Conservation (phyloP, 139 green algal genomes). For the Chlorella sorokiniana region DNA sequence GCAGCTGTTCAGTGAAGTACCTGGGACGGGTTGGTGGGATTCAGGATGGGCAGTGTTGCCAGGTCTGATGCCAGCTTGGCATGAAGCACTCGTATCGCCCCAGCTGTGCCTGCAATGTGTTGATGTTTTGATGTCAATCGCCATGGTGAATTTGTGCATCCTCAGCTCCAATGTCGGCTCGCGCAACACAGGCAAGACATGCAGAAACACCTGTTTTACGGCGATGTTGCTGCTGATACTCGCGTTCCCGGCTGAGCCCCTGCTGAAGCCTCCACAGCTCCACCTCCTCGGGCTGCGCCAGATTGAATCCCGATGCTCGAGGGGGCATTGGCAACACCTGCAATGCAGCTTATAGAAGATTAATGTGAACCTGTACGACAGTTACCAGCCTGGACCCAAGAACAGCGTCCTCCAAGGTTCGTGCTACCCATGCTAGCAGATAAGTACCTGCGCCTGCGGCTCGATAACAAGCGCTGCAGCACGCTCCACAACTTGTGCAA, state of each 20-base stretch:
- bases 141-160: not conserved
- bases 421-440: not conserved
- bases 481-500: not conserved
- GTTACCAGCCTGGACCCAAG: not conserved
- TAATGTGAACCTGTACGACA: no score
- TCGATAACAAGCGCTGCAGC: constrained; percentile 17
- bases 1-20: not conserved
- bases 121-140: not conserved
- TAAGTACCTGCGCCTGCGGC: constrained; percentile 9
- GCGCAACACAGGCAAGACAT: no score
- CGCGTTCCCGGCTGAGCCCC: constrained; percentile 29
- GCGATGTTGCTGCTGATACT: constrained; percentile 25
- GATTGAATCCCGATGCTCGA: not conserved
- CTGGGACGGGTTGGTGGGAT: not conserved
- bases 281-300: constrained; percentile 6
- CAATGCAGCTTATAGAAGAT: not conserved
- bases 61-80: constrained; percentile 32
- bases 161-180: not conserved
- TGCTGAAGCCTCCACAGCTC: constrained; percentile 41
- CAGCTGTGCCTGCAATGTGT: constrained; percentile 4
- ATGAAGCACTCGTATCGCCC: constrained; percentile 8
- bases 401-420: not conserved
- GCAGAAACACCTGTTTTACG: constrained; percentile 12
- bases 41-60: constrained; percentile 35
- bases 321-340: constrained; percentile 4